These are phyloP conservation scores for Clonostachys sp. DNA, from an alignment of 2,329 filamentous ascomycete species.

Conservation along the genomic window DNA sequence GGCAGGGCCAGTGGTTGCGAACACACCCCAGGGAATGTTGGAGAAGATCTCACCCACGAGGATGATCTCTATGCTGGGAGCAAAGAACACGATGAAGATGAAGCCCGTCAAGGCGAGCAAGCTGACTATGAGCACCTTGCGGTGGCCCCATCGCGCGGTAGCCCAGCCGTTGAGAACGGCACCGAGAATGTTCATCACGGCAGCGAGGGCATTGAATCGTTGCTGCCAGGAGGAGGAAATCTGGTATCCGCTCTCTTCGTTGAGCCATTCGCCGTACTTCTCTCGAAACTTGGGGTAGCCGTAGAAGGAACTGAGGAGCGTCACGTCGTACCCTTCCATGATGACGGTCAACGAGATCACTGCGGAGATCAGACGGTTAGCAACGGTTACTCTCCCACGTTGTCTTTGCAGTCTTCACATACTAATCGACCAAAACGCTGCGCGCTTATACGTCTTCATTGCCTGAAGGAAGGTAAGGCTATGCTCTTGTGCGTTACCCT, in stretches of 20 bases:
- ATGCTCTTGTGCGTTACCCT: constrained; percentile 28
- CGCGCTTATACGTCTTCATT: constrained; percentile 31
- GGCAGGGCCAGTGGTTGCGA: constrained; percentile 33
- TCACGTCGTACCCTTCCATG: constrained; percentile 47
- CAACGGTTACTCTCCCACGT: background rate
- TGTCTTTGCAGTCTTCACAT: constrained; percentile 6
- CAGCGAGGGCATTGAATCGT: constrained; percentile 30
- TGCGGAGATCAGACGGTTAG: constrained; percentile 4
- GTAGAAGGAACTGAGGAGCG: constrained; percentile 39
- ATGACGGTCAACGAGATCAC: constrained; percentile 39
- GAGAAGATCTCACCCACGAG: constrained; percentile 33
- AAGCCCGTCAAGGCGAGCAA: constrained; percentile 34
- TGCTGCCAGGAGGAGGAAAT: constrained; percentile 48
- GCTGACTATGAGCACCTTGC: constrained; percentile 33
- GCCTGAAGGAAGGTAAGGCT: constrained; percentile 24
- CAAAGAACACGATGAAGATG: constrained; percentile 45
- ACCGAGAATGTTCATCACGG: constrained; percentile 29
- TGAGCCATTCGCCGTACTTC: constrained; percentile 31
- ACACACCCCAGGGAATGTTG: constrained; percentile 38
- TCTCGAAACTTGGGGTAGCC: constrained; percentile 31
- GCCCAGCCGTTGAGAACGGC: constrained; percentile 35
- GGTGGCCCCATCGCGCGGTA: constrained; percentile 34
- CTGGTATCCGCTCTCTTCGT: constrained; percentile 30
- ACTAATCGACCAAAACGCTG: constrained; percentile 33
- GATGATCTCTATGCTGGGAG: constrained; percentile 33